These are phyloP conservation scores for Carex parvula DNA, from an alignment of 176 grass and related monocot genomes.

Conservation along the genomic window DNA sequence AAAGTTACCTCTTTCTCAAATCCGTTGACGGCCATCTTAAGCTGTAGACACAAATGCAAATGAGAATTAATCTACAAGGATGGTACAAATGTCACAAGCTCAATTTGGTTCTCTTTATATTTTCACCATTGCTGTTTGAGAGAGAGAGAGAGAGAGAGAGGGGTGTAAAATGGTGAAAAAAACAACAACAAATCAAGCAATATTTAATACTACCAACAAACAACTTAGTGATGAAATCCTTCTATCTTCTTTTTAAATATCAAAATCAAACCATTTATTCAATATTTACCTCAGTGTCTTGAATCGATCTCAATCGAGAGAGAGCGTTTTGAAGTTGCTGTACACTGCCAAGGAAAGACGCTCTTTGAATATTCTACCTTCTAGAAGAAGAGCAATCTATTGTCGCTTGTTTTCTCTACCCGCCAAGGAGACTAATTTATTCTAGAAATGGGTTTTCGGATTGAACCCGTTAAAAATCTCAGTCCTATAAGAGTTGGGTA, in stretches of 20 bases:
- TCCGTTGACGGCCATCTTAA: constrained; percentile 14
- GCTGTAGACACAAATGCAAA: constrained; percentile 1
- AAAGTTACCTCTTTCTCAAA: constrained; percentile 17
- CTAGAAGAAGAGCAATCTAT: neutral
- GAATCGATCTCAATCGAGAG: neutral
- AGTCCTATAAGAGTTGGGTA: too few relatives aligned
- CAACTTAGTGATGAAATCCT: neutral
- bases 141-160: neutral
- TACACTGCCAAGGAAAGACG: neutral
- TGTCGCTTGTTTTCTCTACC: too few relatives aligned
- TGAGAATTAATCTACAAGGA: neutral
- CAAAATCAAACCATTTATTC: neutral
- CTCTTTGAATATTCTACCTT: neutral
- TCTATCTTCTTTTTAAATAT: neutral
- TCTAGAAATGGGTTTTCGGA: too few relatives aligned
- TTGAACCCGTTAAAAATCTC: too few relatives aligned
- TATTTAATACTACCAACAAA: neutral
- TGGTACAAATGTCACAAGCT: neutral
- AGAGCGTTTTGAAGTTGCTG: neutral
- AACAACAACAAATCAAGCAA: neutral
- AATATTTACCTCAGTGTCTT: neutral
- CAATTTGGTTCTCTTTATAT: neutral
- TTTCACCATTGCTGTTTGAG: neutral
- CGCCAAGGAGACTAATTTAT: too few relatives aligned
- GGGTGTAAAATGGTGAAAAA: neutral